Base-by-base conservation (phyloP, 257 asterid genomes). In the Coffea eugenioides region DNA sequence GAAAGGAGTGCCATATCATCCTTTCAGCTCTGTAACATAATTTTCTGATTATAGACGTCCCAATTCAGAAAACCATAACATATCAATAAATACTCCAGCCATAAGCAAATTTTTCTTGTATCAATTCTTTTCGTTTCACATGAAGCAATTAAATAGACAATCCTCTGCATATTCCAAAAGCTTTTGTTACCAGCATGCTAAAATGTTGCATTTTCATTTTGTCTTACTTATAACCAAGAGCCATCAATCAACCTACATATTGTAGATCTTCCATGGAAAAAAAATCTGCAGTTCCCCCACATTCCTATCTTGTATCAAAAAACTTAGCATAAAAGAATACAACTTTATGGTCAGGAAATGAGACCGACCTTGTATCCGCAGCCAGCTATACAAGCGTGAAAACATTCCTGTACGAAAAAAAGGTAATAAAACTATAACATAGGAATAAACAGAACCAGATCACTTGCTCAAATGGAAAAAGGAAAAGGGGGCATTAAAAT, bases 371-470 rank as follows among this genome's bases (percentile, higher is more conserved):
- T 93, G 86, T 84, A 91, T 81, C 95, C 92, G 64, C 97, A 91
- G 77, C 97, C 97, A 73, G 97, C 83, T 75, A 88, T 82, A 77
- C 97, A 93, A 75, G 97, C 93, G 51, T 88, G 95, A 71, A 91
- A 91, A 83, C 97, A 93, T 23, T 91, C 91, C 97, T 92, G 89
- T 56, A 75, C 2, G 76, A 49, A 80, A 71, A 62, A 68, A 79
- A 81, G 75, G 72, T 25, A 16, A 69, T 36, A 51, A 21, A 31
- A 71, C 36, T 48, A 34, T 14, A n/a, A 67, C 52, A 62, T n/a
- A 49, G n/a, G 39, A 39, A 66, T 27, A 69, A 78, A 51, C 20
- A 52, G 39, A 54, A 57, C 25, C 27, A 27, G 4, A 11, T 25
- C 73, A 71, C 56, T 34, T 31, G 3, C 67, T 46, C 51, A 61